Conservation (phyloP, 208 protist genomes). For the Wallacemonas collosoma region DNA sequence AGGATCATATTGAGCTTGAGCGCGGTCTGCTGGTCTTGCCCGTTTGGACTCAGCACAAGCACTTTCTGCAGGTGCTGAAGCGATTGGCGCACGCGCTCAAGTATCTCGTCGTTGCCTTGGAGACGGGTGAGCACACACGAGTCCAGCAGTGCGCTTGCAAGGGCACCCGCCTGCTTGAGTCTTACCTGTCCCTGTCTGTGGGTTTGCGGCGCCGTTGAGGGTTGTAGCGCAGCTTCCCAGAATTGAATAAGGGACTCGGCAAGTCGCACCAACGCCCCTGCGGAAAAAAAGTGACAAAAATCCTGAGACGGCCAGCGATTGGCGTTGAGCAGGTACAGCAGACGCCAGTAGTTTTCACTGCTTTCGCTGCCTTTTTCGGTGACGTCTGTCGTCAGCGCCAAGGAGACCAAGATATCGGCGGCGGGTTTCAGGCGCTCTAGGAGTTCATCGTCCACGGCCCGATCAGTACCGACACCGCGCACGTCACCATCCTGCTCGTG, state of each 20-base stretch:
- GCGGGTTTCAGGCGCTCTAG: not conserved
- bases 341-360: constrained; percentile 7
- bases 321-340: constrained; percentile 35
- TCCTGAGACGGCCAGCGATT: constrained; percentile 21
- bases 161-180: not conserved
- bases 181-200: not conserved
- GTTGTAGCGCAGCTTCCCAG: not conserved
- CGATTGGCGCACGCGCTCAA: not conserved
- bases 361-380: not conserved
- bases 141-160: not conserved
- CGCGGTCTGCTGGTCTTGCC: constrained; percentile 5
- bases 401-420: constrained; percentile 10
- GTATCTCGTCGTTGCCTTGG: not conserved
- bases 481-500: too few relatives aligned
- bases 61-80: not conserved
- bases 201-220: not conserved
- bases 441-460: not conserved
- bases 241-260: not conserved
- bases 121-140: constrained; percentile 1
- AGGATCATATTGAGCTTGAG: constrained; percentile 8
- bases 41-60: not conserved
- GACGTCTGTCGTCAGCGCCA: not conserved
- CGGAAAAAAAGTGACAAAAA: constrained; percentile 14
- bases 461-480: too few relatives aligned
- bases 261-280: not conserved